Conservation (phyloP, 2,329 filamentous ascomycete genomes). For the Colletotrichum paranaense region DNA sequence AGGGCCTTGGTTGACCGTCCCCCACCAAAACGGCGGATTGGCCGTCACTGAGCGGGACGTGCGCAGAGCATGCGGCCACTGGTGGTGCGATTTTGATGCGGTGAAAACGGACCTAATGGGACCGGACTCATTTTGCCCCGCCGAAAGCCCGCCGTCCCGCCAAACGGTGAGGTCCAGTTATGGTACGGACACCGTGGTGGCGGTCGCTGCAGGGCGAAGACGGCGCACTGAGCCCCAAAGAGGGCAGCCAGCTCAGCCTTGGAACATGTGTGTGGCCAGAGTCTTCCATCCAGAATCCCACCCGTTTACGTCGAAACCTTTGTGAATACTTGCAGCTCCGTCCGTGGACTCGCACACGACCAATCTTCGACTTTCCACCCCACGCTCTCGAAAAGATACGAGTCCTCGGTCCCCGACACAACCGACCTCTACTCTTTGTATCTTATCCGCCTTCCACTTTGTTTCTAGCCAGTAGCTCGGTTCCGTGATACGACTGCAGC, state of each 20-base stretch:
- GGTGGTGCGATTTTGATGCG: not conserved
- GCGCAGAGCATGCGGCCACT: not conserved
- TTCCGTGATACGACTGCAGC: constrained; percentile 19
- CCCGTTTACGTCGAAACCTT: constrained; percentile 5
- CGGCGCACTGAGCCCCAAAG: not conserved
- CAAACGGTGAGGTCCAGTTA: not conserved
- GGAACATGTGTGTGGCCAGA: constrained; percentile 31
- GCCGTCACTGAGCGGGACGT: not conserved
- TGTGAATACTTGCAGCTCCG: constrained; percentile 27
- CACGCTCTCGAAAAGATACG: constrained; percentile 28
- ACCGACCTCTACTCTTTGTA: constrained; percentile 20
- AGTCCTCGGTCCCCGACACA: constrained; percentile 32
- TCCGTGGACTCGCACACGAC: constrained; percentile 28
- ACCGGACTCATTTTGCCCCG: not conserved
- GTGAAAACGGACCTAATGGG: constrained; percentile 1
- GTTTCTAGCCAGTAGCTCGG: not conserved
- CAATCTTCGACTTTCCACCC: constrained; percentile 6
- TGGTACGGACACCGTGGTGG: not conserved
- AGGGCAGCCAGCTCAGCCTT: constrained; percentile 10
- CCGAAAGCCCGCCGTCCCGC: not conserved
- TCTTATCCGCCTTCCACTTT: not conserved
- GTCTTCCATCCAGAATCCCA: constrained; percentile 12
- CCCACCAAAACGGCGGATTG: not conserved
- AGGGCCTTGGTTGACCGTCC: too few species aligned
- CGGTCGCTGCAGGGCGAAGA: not conserved